Evolutionary conservation across 768 basidiomycete species (phyloP).

Genomic region (Tylopilus balloui): DNA sequence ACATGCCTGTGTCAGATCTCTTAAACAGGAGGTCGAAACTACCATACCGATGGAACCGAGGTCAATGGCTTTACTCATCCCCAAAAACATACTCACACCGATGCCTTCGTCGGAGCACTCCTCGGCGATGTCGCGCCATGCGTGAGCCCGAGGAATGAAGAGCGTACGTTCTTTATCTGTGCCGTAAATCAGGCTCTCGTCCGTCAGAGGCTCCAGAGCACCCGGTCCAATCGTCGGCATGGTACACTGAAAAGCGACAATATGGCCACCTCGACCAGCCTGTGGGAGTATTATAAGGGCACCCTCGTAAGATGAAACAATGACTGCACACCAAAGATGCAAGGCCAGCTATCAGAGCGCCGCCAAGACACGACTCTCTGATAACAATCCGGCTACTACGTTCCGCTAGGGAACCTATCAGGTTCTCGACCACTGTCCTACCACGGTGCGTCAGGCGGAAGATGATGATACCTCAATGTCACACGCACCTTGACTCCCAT

Average conservation of each 20-base stretch:
- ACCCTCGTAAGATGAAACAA: slow-evolving; percentile 11
- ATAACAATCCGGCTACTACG: slow-evolving; percentile 50
- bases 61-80: slow-evolving; percentile 76
- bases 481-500: slow-evolving; percentile 57
- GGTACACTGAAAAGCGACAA: slow-evolving; percentile 65
- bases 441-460: slow-evolving; percentile 8
- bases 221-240: slow-evolving; percentile 72
- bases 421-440: slow-evolving; percentile 59
- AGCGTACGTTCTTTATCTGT: slow-evolving; percentile 82
- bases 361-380: slow-evolving; percentile 67
- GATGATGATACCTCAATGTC: background rate
- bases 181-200: slow-evolving; percentile 67
- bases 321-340: slow-evolving; percentile 58
- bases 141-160: slow-evolving; percentile 71
- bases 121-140: slow-evolving; percentile 81
- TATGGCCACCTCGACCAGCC: slow-evolving; percentile 74
- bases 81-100: slow-evolving; percentile 85
- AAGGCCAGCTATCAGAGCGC: slow-evolving; percentile 67
- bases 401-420: slow-evolving; percentile 61
- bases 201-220: slow-evolving; percentile 50
- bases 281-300: slow-evolving; percentile 19
- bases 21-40: background rate
- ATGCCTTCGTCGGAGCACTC: slow-evolving; percentile 88
- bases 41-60: slow-evolving; percentile 75
- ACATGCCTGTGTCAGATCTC: slow-evolving; percentile 2